These are phyloP conservation scores for carrot (Daucus carota) DNA, from an alignment of 129 eudicot species.

Conservation along the genomic window DNA sequence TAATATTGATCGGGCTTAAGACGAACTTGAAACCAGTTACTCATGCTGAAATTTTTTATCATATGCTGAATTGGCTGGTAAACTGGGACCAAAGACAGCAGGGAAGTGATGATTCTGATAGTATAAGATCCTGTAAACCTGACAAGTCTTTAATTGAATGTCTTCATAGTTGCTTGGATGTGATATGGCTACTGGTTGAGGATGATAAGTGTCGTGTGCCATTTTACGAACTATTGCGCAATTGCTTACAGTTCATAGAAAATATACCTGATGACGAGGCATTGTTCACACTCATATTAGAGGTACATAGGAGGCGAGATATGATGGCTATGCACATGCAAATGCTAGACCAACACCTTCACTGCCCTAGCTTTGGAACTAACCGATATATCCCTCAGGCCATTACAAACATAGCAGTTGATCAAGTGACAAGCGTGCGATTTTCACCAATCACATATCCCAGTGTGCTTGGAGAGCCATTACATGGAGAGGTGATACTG, in stretches of 20 bases:
- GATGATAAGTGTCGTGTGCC: slow-evolving; percentile 91
- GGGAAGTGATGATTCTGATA: slow-evolving; percentile 62
- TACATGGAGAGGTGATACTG: slow-evolving; percentile 89
- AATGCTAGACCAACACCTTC: slow-evolving; percentile 96
- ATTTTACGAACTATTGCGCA: slow-evolving; percentile 80
- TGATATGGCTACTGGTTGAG: slow-evolving; percentile 84
- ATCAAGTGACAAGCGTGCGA: slow-evolving; percentile 66
- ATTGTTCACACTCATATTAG: slow-evolving; percentile 84
- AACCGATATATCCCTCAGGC: slow-evolving; percentile 76
- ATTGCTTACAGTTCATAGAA: slow-evolving; percentile 83
- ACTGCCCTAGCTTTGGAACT: slow-evolving; percentile 92
- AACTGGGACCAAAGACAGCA: slow-evolving; percentile 90
- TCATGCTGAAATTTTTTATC: slow-evolving; percentile 73
- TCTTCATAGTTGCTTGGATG: slow-evolving; percentile 89
- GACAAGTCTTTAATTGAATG: slow-evolving; percentile 79
- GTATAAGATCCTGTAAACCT: slow-evolving; percentile 57
- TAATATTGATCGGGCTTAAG: slow-evolving; percentile 60
- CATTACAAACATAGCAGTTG: slow-evolving; percentile 55
- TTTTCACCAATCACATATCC: slow-evolving; percentile 96
- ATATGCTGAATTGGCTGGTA: slow-evolving; percentile 87
- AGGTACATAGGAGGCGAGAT: slow-evolving; percentile 88
- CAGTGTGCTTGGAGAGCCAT: slow-evolving; percentile 96
- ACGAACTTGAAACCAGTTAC: slow-evolving; percentile 80
- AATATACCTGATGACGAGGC: slow-evolving; percentile 95
- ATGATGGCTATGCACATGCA: slow-evolving; percentile 98